These are phyloP conservation scores for Chlorella sorokiniana DNA, from an alignment of 139 green algal genomes.

Conservation along the genomic window DNA sequence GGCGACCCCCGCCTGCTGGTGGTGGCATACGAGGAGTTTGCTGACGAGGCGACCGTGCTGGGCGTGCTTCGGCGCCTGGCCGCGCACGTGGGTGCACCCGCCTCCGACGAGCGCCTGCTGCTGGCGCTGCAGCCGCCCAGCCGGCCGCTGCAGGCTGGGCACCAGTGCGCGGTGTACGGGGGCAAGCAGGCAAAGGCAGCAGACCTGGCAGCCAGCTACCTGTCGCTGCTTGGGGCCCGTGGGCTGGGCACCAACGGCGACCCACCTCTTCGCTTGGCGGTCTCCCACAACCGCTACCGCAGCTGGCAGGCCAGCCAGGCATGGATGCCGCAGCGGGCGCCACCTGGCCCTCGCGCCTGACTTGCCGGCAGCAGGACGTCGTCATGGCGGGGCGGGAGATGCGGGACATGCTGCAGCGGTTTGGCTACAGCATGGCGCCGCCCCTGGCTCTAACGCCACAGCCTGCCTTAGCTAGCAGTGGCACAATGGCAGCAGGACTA, in stretches of 20 bases:
- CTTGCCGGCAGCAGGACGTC: background rate
- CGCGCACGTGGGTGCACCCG: background rate
- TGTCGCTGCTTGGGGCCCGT: constrained; percentile 8
- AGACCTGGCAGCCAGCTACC: constrained; percentile 19
- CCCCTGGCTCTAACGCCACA: background rate
- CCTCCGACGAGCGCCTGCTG: constrained; percentile 8
- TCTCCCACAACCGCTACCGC: constrained; percentile 7
- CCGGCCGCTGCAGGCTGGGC: background rate
- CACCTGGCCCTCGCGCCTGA: background rate
- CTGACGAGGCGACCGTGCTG: background rate
- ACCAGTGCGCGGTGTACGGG: constrained; percentile 13
- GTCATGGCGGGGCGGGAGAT: background rate
- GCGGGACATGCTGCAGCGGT: constrained; percentile 5
- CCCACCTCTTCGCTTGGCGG: background rate
- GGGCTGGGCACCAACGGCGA: background rate
- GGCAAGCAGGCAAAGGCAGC: constrained; percentile 7
- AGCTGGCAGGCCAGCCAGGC: constrained; percentile 23
- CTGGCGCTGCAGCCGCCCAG: constrained; percentile 28
- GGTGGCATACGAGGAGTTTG: constrained; percentile 23
- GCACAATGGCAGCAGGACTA: too few species aligned
- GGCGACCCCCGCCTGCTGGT: constrained; percentile 3
- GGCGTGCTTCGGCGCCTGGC: constrained; percentile 8
- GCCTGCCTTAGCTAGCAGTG: background rate
- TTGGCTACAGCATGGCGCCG: constrained; percentile 9
- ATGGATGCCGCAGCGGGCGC: constrained; percentile 3